Evolutionary conservation across 2,329 filamentous ascomycete species (phyloP).

Genomic region (Teratosphaeria epicoccoides): DNA sequence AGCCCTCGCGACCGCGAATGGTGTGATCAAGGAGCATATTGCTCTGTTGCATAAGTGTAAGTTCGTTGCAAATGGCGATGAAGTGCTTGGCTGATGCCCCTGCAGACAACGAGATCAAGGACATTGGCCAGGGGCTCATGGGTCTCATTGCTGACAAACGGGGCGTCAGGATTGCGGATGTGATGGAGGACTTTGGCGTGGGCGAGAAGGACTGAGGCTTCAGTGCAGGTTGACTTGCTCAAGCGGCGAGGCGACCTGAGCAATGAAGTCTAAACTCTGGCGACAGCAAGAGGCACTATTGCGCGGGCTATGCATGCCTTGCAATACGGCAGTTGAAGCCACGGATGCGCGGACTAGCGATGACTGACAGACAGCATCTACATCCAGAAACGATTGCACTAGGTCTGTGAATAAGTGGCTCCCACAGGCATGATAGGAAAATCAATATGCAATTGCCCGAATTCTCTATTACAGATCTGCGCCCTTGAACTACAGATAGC

Average conservation of each 20-base stretch:
- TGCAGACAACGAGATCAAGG: slow-evolving; percentile 56
- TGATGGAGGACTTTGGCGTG: slow-evolving; percentile 40
- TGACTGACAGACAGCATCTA: background rate
- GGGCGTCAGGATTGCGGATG: slow-evolving; percentile 42
- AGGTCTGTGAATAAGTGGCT: background rate
- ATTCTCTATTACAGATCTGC: no score
- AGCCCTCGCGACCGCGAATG: slow-evolving; percentile 35
- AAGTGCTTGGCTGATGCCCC: background rate
- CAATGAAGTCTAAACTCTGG: no score
- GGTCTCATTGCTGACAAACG: slow-evolving; percentile 56
- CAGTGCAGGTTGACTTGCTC: no score
- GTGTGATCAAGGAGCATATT: slow-evolving; percentile 53
- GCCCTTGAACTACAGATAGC: no score
- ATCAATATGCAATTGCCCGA: no score
- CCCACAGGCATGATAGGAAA: background rate
- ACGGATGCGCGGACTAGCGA: background rate
- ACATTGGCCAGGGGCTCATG: slow-evolving; percentile 55
- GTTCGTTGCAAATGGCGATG: background rate
- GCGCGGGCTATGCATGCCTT: no score
- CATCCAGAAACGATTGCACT: background rate
- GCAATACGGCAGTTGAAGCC: no score
- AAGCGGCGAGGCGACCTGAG: no score
- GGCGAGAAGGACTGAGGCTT: slow-evolving; percentile 31
- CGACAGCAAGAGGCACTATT: no score
- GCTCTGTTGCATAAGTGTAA: slow-evolving; percentile 48